Evolutionary conservation across 176 grass and related monocot species (phyloP).

Genomic region (Avena atlantica): DNA sequence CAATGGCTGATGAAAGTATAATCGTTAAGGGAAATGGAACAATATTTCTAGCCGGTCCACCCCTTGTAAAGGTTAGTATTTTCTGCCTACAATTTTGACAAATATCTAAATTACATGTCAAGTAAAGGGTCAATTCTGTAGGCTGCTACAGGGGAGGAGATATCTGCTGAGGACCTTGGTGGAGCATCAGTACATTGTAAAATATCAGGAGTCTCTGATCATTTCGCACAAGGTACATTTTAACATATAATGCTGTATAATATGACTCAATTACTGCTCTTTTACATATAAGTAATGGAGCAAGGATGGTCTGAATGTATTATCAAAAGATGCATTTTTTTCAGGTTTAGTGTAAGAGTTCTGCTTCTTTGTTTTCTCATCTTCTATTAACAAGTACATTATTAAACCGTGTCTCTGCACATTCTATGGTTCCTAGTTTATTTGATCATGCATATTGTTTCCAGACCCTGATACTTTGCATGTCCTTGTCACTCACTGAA

Average conservation of each 20-base stretch:
- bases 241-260: neutral
- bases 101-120: constrained; percentile 37
- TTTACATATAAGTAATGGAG: neutral
- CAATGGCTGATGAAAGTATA: constrained; percentile 98
- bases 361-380: constrained; percentile 1
- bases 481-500: neutral
- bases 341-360: neutral
- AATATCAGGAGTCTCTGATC: constrained; percentile 93
- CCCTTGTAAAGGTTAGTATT: constrained; percentile 92
- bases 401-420: neutral
- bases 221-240: constrained; percentile 86
- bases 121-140: constrained; percentile 54
- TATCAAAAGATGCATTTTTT: constrained; percentile 4
- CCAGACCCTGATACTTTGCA: neutral
- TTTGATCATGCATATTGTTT: constrained; percentile 1
- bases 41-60: constrained; percentile 96
- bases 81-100: constrained; percentile 2
- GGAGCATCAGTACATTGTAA: constrained; percentile 97
- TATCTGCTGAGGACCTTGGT: constrained; percentile 98
- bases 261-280: neutral
- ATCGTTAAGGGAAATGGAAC: constrained; percentile 96
- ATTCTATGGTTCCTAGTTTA: neutral
- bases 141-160: constrained; percentile 98
- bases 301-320: neutral
- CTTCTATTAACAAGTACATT: constrained; percentile 8